Base-by-base conservation (phyloP, 192 early-diverging fungal genomes). In the Podila epigama region DNA sequence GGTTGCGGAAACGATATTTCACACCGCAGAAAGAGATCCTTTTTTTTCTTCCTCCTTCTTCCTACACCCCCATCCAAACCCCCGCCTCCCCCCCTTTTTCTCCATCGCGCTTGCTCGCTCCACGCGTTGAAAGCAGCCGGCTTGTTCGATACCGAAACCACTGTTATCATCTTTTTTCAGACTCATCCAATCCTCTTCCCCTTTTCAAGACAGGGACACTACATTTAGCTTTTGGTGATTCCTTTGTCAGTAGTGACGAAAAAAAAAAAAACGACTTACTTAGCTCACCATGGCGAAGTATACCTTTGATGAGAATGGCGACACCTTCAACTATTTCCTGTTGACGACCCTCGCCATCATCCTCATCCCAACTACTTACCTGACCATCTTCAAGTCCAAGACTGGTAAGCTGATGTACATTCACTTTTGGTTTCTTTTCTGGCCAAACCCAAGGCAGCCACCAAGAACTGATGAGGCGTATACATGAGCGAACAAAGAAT, bases 301-400 rank as follows among this genome's bases (percentile, higher is more conserved):
- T 87, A 89, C 85, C 54, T 99, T 97, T 77, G 97, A 99, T 82
- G 94, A 96, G 79, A 87, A 90, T 68, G 97, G 97, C 31, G 91
- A 93, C 65, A 94, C 92, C 68, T 99, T 98, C 86, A 91, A 92
- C 82, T 97, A 94, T 86, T 99, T 96, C 83, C 82, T 96, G 29
- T 68, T 97, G 63, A 91, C 96, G 2, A 79, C 96, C 54, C 86
- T 98, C 58, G 85, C 88, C 32, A 79, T 99, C 29, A 85, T 93
- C 51, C 86, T 98, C 53, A 79, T 97, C 33, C 97, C 97, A 2
- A 72, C 85, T 31, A 95, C 94, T 13, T 56, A 87, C 59, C 81
- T 79, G 37, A 64, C 82, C 65, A 22, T 89, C 29, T 77, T 80
- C 42, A 79, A 72, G 62, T 28, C 32, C 42, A 70, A 68, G 22